Percentiles rank a stretch among this genome's conserved stretches.
phyloP scores from a whole-genome alignment of 2,329 filamentous ascomycete genomes.

The Tricladium varicosporioides region DNA sequence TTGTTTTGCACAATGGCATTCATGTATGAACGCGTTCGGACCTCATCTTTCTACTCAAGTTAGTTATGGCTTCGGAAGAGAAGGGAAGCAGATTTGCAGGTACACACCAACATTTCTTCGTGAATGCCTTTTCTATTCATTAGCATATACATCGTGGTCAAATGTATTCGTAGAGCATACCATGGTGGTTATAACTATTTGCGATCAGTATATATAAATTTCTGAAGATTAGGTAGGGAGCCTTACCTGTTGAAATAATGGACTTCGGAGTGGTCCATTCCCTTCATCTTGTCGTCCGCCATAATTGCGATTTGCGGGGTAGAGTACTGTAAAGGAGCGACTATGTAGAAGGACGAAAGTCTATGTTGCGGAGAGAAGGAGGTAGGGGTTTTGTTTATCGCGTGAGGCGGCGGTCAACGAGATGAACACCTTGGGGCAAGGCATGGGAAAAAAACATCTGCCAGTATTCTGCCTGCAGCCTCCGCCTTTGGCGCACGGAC shows the following conservation, averaged over 20 bases:
- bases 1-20: conserved; percentile 97
- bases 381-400: background rate
- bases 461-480: background rate
- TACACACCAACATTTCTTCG: conserved; percentile 93
- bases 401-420: too few relatives aligned
- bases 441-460: too few relatives aligned
- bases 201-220: conserved; percentile 4
- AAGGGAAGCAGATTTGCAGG: conserved; percentile 19
- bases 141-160: conserved; percentile 32
- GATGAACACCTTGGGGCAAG: too few relatives aligned
- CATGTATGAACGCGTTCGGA: conserved; percentile 94
- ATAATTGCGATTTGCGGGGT: conserved; percentile 25
- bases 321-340: background rate
- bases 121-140: conserved; percentile 69
- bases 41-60: conserved; percentile 83
- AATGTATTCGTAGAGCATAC: conserved; percentile 49
- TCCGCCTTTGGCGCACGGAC: background rate
- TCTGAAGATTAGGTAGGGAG: conserved; percentile 11
- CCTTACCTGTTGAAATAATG: conserved; percentile 97
- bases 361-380: conserved; percentile 4
- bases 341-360: background rate
- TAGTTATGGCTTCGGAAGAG: conserved; percentile 17
- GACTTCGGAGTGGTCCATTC: conserved; percentile 68
- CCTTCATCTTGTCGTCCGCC: conserved; percentile 52
- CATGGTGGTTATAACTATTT: conserved; percentile 93